Conservation (phyloP, 768 basidiomycete genomes). For the Boletus rubropictus region DNA sequence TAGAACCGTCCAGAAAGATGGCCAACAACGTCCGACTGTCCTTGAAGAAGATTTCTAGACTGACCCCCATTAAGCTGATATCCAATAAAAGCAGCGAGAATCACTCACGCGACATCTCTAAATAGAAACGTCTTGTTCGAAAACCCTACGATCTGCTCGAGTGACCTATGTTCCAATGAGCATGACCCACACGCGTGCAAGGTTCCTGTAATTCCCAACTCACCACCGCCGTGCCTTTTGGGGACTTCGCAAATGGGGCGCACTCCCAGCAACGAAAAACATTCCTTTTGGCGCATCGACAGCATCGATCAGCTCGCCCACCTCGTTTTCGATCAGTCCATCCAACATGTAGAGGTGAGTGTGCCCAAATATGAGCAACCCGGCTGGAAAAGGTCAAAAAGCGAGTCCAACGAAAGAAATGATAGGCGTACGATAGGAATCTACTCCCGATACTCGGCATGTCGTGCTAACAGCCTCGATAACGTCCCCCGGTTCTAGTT, state of each 20-base stretch:
- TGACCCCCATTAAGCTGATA: constrained; percentile 24
- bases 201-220: constrained; percentile 13
- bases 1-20: constrained; percentile 68
- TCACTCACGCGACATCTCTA: constrained; percentile 80
- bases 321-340: constrained; percentile 79
- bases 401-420: background rate
- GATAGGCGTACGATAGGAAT: constrained; percentile 72
- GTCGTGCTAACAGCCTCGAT: constrained; percentile 86
- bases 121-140: constrained; percentile 85
- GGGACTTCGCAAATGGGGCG: constrained; percentile 72
- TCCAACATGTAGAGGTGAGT: constrained; percentile 88
- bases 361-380: constrained; percentile 80
- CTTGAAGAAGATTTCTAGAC: constrained; percentile 88
- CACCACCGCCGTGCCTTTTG: constrained; percentile 83
- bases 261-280: constrained; percentile 80
- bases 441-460: constrained; percentile 83
- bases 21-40: constrained; percentile 85
- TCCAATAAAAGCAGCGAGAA: background rate
- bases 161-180: constrained; percentile 47
- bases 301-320: constrained; percentile 85
- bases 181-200: background rate
- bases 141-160: constrained; percentile 70
- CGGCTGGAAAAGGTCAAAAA: constrained; percentile 40
- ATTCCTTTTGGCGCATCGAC: constrained; percentile 76
- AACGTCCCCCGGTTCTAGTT: constrained; percentile 83